phyloP scores from a whole-genome alignment of 2,329 filamentous ascomycete species.

The Colletotrichum godetiae region DNA sequence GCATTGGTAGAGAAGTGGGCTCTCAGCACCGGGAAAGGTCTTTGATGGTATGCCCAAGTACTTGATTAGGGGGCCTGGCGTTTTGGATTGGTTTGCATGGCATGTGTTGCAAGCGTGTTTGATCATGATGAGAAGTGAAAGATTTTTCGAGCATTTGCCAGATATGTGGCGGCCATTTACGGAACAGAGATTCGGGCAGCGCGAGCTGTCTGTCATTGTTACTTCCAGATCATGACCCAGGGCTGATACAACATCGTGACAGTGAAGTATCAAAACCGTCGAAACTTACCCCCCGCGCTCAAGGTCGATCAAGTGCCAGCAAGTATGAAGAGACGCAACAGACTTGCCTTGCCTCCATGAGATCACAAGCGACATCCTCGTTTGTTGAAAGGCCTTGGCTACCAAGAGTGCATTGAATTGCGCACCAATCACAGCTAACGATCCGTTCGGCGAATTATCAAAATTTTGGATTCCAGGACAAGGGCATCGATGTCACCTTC shows the following conservation, averaged over 20 bases:
- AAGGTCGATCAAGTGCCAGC: too few relatives aligned
- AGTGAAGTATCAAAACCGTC: too few relatives aligned
- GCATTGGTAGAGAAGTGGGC: conserved; percentile 32
- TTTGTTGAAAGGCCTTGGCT: background rate
- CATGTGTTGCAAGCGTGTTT: background rate
- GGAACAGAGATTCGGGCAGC: background rate
- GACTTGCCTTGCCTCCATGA: too few relatives aligned
- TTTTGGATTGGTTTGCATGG: background rate
- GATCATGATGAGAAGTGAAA: background rate
- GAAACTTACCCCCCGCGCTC: too few relatives aligned
- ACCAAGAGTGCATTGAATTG: background rate
- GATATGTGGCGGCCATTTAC: background rate
- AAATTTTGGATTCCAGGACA: too few relatives aligned
- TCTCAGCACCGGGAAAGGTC: background rate
- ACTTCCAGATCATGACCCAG: background rate
- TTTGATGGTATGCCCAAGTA: background rate
- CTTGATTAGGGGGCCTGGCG: background rate
- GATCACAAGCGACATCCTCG: background rate
- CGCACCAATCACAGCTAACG: conserved; percentile 1
- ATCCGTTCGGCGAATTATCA: background rate
- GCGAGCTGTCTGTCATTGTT: background rate
- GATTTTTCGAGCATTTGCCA: background rate
- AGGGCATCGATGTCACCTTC: conserved; percentile 9
- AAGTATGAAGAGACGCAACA: too few relatives aligned
- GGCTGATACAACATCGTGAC: background rate